phyloP scores from a whole-genome alignment of 306 rosid genomes.

The Hippophae tibetana region DNA sequence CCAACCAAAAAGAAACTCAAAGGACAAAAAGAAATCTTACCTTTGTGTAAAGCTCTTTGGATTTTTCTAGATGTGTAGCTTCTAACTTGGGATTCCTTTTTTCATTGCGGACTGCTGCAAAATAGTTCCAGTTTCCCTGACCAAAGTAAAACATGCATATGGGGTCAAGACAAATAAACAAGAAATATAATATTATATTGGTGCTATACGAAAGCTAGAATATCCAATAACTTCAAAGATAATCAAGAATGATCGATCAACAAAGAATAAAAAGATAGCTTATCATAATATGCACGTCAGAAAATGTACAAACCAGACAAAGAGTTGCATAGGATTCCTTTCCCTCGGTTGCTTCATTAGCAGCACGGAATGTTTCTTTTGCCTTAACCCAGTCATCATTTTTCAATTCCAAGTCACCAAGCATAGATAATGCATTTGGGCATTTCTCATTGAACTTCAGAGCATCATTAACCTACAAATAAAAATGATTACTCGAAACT shows the following conservation, averaged over 20 bases:
- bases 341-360: constrained; percentile 92
- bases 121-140: constrained; percentile 99
- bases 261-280: not conserved
- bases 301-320: constrained; percentile 53
- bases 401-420: constrained; percentile 93
- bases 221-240: not conserved
- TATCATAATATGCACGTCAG: constrained; percentile 19
- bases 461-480: constrained; percentile 80
- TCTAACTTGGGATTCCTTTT: constrained; percentile 96
- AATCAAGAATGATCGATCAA: not conserved
- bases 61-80: constrained; percentile 95
- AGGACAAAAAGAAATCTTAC: constrained; percentile 29
- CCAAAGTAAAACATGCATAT: constrained; percentile 26
- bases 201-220: constrained; percentile 5
- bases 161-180: constrained; percentile 13
- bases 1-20: constrained; percentile 1
- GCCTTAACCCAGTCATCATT: constrained; percentile 99
- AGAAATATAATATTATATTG: constrained; percentile 12
- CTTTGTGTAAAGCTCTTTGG: constrained; percentile 86
- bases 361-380: constrained; percentile 91
- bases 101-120: constrained; percentile 96
- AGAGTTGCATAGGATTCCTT: constrained; percentile 91
- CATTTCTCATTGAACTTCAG: constrained; percentile 79
- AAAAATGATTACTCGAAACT: constrained; percentile 8
- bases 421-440: constrained; percentile 92